phyloP scores from a whole-genome alignment of 2,329 filamentous ascomycete species.

The Clarireedia paspali region DNA sequence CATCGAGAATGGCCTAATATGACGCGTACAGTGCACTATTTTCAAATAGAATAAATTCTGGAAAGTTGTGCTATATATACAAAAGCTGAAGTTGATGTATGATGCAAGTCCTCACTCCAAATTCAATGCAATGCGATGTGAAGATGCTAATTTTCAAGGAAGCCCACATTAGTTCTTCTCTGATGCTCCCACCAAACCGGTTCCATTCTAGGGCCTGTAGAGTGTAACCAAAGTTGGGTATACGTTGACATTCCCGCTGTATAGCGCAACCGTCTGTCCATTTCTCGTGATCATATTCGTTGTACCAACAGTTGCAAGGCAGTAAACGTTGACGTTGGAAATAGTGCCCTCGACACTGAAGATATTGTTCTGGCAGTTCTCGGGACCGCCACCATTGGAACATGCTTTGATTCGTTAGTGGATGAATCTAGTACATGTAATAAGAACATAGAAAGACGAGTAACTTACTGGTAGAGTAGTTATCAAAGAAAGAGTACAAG shows the following conservation, averaged over 20 bases:
- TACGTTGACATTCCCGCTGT: constrained; percentile 15
- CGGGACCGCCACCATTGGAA: constrained; percentile 4
- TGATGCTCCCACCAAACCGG: too few species aligned
- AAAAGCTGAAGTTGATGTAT: too few species aligned
- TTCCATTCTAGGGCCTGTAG: background rate
- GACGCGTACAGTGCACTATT: too few species aligned
- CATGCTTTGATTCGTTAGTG: constrained; percentile 12
- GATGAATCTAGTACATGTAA: background rate
- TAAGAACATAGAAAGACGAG: background rate
- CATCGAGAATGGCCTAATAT: too few species aligned
- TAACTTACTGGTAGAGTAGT: constrained; percentile 36
- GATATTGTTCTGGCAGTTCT: constrained; percentile 20
- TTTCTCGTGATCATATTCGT: constrained; percentile 18
- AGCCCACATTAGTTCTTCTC: too few species aligned
- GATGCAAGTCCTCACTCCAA: too few species aligned
- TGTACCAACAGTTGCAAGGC: constrained; percentile 16
- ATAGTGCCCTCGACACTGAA: constrained; percentile 16
- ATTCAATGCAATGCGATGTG: too few species aligned
- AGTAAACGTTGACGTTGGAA: constrained; percentile 17
- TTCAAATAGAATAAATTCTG: too few species aligned
- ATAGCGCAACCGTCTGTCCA: constrained; percentile 10
- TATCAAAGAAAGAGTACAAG: constrained; percentile 52
- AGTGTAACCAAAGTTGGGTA: constrained; percentile 8
- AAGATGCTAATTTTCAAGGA: too few species aligned
- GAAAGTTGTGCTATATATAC: too few species aligned